Conservation (phyloP, 2,329 filamentous ascomycete species). For the Pseudopyricularia cyperi region DNA sequence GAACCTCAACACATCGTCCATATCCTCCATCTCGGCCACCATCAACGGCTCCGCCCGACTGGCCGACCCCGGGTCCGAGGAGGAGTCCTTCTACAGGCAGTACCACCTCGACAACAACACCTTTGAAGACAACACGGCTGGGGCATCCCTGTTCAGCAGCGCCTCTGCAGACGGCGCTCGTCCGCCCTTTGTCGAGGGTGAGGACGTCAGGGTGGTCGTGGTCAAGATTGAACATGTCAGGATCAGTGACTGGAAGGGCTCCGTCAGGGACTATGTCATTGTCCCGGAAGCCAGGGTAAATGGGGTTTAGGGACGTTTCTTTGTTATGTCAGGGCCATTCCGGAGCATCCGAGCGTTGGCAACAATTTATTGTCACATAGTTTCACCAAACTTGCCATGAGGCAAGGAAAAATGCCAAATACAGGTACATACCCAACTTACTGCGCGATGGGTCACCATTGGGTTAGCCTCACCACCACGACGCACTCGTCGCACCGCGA, state of each 20-base stretch:
- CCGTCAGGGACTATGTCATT: slow-evolving; percentile 64
- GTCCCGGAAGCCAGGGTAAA: slow-evolving; percentile 25
- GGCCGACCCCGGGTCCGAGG: slow-evolving; percentile 58
- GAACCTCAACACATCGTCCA: slow-evolving; percentile 79
- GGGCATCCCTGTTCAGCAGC: slow-evolving; percentile 21
- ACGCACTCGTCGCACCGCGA: not conserved
- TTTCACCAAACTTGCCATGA: not conserved
- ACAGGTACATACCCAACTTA: not conserved
- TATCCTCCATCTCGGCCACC: slow-evolving; percentile 82
- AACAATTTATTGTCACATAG: not conserved
- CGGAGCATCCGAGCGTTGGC: not conserved
- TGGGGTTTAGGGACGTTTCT: slow-evolving; percentile 15
- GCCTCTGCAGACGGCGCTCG: slow-evolving; percentile 34
- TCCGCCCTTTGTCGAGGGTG: slow-evolving; percentile 62
- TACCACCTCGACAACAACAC: slow-evolving; percentile 88
- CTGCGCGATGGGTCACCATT: not conserved
- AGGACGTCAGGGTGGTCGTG: slow-evolving; percentile 76
- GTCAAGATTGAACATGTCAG: slow-evolving; percentile 75
- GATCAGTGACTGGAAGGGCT: slow-evolving; percentile 93
- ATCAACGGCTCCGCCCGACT: slow-evolving; percentile 81
- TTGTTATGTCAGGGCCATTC: not conserved
- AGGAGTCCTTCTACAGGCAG: slow-evolving; percentile 73
- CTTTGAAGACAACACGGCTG: slow-evolving; percentile 41
- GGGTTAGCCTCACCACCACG: not conserved
- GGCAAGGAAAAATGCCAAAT: not conserved